Evolutionary conservation across 148 eudicot genomes (phyloP).

Genomic region (Rhododendron simsii): DNA sequence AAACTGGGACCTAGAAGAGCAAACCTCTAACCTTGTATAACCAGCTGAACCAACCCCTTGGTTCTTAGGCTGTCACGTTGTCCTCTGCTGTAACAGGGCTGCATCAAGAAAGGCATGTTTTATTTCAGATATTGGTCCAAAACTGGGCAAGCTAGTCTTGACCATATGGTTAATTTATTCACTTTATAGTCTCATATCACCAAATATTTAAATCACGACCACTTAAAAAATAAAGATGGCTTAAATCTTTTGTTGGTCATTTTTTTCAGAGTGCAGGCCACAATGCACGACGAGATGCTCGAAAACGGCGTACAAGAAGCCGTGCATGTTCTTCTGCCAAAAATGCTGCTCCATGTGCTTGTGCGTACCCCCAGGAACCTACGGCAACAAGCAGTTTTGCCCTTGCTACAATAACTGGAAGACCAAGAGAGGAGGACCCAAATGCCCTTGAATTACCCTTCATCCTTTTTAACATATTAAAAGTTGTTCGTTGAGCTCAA

Average conservation of each 20-base stretch:
- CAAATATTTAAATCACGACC: background rate
- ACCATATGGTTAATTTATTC: too few species aligned
- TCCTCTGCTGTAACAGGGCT: background rate
- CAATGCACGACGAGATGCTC: slow-evolving; percentile 8
- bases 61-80: background rate
- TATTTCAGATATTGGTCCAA: background rate
- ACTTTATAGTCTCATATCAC: too few species aligned
- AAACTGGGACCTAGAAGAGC: too few species aligned
- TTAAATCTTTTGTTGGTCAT: background rate
- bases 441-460: slow-evolving; percentile 11
- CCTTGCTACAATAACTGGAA: slow-evolving; percentile 28
- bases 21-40: too few species aligned
- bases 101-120: background rate
- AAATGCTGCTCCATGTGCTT: slow-evolving; percentile 18
- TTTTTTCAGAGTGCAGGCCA: background rate
- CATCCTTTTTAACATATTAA: background rate
- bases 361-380: slow-evolving; percentile 20
- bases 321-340: slow-evolving; percentile 20
- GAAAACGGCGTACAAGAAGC: slow-evolving; percentile 17
- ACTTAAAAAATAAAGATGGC: background rate
- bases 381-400: slow-evolving; percentile 20
- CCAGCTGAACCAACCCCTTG: too few species aligned
- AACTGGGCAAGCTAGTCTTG: background rate
- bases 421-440: slow-evolving; percentile 24
- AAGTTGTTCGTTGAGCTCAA: background rate